Percentiles rank a stretch among this genome's conserved stretches.
phyloP scores from a whole-genome alignment of 1,284 basidiomycete genomes.

The Puccinia hordei region DNA sequence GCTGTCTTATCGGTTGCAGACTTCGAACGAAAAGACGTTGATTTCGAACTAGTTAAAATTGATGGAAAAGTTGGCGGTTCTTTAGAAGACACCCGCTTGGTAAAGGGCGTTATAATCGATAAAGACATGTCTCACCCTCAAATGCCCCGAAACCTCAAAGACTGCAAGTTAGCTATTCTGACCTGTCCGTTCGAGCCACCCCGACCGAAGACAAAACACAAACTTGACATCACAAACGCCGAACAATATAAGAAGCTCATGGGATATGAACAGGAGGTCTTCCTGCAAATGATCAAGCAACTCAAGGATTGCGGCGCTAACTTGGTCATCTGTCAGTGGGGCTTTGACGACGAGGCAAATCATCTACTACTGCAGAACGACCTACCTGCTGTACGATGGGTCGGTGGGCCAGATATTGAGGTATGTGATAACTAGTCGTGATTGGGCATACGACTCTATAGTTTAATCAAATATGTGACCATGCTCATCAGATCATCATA shows the following conservation, averaged over 20 bases:
- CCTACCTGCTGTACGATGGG: conserved; percentile 97
- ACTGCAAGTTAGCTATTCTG: conserved; percentile 92
- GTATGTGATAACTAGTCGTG: conserved; percentile 61
- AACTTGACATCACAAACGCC: conserved; percentile 95
- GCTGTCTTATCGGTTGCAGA: conserved; percentile 94
- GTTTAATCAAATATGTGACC: neutral
- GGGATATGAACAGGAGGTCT: conserved; percentile 94
- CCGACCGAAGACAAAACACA: conserved; percentile 98
- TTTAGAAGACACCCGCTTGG: conserved; percentile 87
- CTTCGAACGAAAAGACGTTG: conserved; percentile 88
- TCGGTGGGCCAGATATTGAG: conserved; percentile 98
- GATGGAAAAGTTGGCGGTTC: conserved; percentile 98
- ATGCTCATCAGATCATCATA: neutral
- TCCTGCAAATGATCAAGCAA: conserved; percentile 91
- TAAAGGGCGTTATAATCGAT: conserved; percentile 95
- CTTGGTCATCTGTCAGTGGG: conserved; percentile 99
- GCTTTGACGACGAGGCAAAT: conserved; percentile 99
- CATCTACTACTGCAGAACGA: conserved; percentile 97
- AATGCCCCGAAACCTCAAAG: conserved; percentile 84
- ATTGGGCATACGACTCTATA: neutral
- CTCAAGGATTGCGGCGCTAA: conserved; percentile 99
- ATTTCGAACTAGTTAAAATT: conserved; percentile 98
- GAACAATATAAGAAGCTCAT: conserved; percentile 95
- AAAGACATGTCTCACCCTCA: conserved; percentile 99
- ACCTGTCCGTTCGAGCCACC: conserved; percentile 99